phyloP scores from a whole-genome alignment of 2,329 filamentous ascomycete species.

The Pseudopithomyces maydicus region DNA sequence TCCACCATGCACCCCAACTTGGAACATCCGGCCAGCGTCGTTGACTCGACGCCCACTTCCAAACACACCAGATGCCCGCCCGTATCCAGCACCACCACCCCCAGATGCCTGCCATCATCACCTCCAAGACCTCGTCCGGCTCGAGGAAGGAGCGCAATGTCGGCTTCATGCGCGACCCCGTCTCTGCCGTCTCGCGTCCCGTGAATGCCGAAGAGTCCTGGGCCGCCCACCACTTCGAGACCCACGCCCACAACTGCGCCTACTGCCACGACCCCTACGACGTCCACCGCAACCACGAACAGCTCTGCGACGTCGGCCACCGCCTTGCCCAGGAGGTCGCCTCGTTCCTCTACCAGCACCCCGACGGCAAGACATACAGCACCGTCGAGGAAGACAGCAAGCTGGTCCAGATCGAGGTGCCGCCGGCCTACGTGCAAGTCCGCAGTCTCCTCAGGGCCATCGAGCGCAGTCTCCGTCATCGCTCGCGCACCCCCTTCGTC shows the following conservation, averaged over 20 bases:
- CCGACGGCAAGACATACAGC: conserved; percentile 42
- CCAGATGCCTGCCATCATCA: conserved; percentile 36
- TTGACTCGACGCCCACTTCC: conserved; percentile 36
- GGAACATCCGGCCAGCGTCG: conserved; percentile 31
- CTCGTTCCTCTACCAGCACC: conserved; percentile 49
- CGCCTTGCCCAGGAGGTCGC: conserved; percentile 52
- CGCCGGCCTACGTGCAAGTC: conserved; percentile 48
- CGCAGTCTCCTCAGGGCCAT: conserved; percentile 48
- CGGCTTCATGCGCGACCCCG: conserved; percentile 44
- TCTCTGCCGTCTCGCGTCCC: conserved; percentile 48
- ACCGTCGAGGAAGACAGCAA: conserved; percentile 46
- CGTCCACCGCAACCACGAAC: conserved; percentile 45
- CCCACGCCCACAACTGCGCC: conserved; percentile 51
- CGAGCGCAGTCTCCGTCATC: conserved; percentile 46
- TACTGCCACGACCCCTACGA: conserved; percentile 52
- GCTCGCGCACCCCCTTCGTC: conserved; percentile 45
- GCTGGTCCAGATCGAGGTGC: conserved; percentile 52
- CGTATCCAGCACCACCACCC: conserved; percentile 18
- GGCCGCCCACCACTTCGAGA: conserved; percentile 55
- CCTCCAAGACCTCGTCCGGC: conserved; percentile 28
- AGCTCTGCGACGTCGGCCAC: conserved; percentile 52
- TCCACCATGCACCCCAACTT: conserved; percentile 27
- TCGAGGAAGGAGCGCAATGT: conserved; percentile 41
- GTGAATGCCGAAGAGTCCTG: conserved; percentile 50
- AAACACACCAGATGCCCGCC: conserved; percentile 36